A percentile compares a stretch with the other conserved stretches of the same genome.
Evolutionary conservation across 1,284 basidiomycete species (phyloP).

Genomic region (Marasmius fiardii): DNA sequence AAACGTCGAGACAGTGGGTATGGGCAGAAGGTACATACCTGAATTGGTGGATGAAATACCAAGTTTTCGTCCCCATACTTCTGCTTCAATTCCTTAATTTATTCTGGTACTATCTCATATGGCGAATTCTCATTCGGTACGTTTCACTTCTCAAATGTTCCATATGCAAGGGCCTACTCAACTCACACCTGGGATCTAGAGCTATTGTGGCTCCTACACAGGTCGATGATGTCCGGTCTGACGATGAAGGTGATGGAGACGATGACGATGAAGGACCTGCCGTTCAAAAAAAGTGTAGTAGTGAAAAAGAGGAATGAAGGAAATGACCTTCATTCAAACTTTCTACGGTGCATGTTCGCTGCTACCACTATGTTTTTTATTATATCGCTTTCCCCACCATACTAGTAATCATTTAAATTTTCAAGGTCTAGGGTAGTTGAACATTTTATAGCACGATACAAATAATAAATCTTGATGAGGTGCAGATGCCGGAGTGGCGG

Average conservation of each 20-base stretch:
- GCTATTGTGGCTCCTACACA: slow-evolving; percentile 30
- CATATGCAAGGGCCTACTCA: slow-evolving; percentile 12
- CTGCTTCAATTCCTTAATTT: slow-evolving; percentile 82
- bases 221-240: slow-evolving; percentile 52
- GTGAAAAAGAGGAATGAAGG: not conserved
- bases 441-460: no score
- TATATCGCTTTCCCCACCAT: no score
- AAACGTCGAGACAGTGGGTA: slow-evolving; percentile 55
- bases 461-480: no score
- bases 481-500: no score
- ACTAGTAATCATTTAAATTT: no score
- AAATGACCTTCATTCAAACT: no score
- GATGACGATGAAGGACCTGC: slow-evolving; percentile 30
- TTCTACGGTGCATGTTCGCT: no score
- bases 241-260: slow-evolving; percentile 60
- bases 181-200: slow-evolving; percentile 23
- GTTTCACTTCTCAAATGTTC: slow-evolving; percentile 9
- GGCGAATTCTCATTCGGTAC: slow-evolving; percentile 59
- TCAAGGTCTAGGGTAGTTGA: no score
- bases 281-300: not conserved
- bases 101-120: slow-evolving; percentile 88
- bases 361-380: no score
- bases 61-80: slow-evolving; percentile 74
- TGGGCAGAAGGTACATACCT: slow-evolving; percentile 71
- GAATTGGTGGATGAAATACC: slow-evolving; percentile 76